phyloP scores from a whole-genome alignment of 164 flowering plant species.

The Platanus orientalis region DNA sequence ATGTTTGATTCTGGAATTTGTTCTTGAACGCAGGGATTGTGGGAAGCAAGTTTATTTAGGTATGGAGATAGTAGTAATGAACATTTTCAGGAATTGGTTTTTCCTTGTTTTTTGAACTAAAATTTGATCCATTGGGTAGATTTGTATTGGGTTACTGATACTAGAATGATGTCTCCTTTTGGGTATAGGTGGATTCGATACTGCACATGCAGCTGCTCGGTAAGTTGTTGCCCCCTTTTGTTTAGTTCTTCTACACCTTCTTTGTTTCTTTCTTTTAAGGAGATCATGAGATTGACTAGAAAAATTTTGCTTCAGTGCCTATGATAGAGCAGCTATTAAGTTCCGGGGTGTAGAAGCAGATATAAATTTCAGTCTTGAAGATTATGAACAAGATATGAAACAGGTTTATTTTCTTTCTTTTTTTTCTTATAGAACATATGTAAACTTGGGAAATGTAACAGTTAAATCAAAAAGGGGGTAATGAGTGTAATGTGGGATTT shows the following conservation, averaged over 20 bases:
- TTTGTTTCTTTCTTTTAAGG: not conserved
- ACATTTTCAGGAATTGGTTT: not conserved
- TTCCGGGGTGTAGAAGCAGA: constrained; percentile 96
- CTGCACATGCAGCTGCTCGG: constrained; percentile 99
- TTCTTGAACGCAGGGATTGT: constrained; percentile 71
- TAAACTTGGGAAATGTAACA: no score
- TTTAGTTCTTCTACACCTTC: not conserved
- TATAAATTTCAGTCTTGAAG: constrained; percentile 79
- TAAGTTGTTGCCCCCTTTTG: constrained; percentile 20
- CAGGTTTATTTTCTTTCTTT: constrained; percentile 48
- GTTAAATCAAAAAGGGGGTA: not conserved
- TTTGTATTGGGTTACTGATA: constrained; percentile 13
- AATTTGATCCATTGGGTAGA: not conserved
- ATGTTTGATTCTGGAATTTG: not conserved
- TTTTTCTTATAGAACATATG: constrained; percentile 1
- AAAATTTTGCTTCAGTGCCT: constrained; percentile 57
- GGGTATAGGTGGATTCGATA: constrained; percentile 85
- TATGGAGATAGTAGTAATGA: constrained; percentile 19
- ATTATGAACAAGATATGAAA: constrained; percentile 82
- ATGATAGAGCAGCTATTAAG: constrained; percentile 96
- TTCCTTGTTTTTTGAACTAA: constrained; percentile 1
- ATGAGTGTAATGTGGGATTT: not conserved
- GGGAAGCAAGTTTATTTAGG: constrained; percentile 98
- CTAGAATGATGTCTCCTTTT: constrained; percentile 4
- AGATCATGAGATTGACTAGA: not conserved